phyloP scores from a whole-genome alignment of 306 rosid genomes.

The Cucurbita pepo region DNA sequence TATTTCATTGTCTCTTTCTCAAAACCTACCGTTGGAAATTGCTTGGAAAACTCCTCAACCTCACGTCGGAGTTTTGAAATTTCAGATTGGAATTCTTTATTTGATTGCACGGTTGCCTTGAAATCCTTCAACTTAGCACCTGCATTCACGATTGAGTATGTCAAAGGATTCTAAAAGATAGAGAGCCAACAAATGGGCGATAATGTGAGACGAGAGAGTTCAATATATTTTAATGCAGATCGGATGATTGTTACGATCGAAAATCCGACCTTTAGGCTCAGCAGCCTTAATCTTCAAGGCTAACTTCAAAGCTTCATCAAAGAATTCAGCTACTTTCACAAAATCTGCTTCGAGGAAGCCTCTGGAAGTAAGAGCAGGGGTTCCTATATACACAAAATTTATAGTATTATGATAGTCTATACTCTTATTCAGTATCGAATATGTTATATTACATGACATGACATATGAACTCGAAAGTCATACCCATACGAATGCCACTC shows the following conservation, averaged over 20 bases:
- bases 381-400: slow-evolving; percentile 33
- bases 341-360: slow-evolving; percentile 80
- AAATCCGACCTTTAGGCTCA: slow-evolving; percentile 27
- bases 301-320: slow-evolving; percentile 67
- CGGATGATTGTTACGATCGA: not conserved
- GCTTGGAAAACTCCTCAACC: slow-evolving; percentile 75
- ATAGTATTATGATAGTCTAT: too few relatives aligned
- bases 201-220: not conserved
- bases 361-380: slow-evolving; percentile 95
- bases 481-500: slow-evolving; percentile 97
- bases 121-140: slow-evolving; percentile 87
- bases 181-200: not conserved
- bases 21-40: slow-evolving; percentile 72
- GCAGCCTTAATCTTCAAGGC: slow-evolving; percentile 73
- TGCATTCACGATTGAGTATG: slow-evolving; percentile 11
- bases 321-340: slow-evolving; percentile 67
- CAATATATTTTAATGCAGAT: not conserved
- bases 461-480: too few relatives aligned
- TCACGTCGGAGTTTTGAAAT: slow-evolving; percentile 40
- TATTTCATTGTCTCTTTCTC: slow-evolving; percentile 70
- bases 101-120: slow-evolving; percentile 53
- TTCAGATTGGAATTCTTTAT: slow-evolving; percentile 41
- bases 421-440: too few relatives aligned
- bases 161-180: not conserved
- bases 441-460: too few relatives aligned